Base-by-base conservation (phyloP, 2,329 filamentous ascomycete species). In the Xylaria sp. region DNA sequence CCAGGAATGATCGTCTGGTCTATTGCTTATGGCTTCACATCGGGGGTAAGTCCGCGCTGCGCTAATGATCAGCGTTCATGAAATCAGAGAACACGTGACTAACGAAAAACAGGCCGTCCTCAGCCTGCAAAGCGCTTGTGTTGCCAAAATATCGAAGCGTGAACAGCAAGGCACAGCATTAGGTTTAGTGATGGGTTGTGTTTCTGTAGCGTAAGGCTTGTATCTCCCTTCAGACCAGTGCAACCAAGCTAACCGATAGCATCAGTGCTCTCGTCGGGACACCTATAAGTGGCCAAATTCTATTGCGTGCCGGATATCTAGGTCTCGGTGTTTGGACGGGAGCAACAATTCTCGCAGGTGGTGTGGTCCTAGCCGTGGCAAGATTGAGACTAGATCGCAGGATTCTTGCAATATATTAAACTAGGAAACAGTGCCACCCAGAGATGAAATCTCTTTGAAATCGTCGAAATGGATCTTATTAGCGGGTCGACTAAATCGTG, bases 101-200 rank as follows among this genome's bases (percentile, higher is more conserved):
- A 34, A 67, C 51, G 12, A 45, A 51, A 60, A 51, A 34, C 27
- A 85, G 82, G 82, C 80, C 0, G 82, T 85, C 34, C 69, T 85
- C 30, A 82, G 81, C 57, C 76, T 85, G 0, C 84, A 86, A 50
- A 74, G 79, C 64, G 81, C 83, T 0, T 85, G 83, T 66, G 82
- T 81, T 0, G 80, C 80, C 0, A 79, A 82, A 51, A 73, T 85
- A 8, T 77, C 81, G 0, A 80, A 77, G 0, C 75, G 76, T 1
- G 69, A 78, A 3, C 81, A 78, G 0, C 76, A 82, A 30, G 83
- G 83, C 0, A 76, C 81, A 1, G 81, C 81, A 0, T 77, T 85
- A 8, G 84, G 84, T 0, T 72, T 79, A 19, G 73, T 82, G 1
- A 79, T 82, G 72, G 82, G 79, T 0, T 79, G 79, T 4, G 75